phyloP scores from a whole-genome alignment of 1,139 yeast species.

The Yamadazyma dushanensis region DNA sequence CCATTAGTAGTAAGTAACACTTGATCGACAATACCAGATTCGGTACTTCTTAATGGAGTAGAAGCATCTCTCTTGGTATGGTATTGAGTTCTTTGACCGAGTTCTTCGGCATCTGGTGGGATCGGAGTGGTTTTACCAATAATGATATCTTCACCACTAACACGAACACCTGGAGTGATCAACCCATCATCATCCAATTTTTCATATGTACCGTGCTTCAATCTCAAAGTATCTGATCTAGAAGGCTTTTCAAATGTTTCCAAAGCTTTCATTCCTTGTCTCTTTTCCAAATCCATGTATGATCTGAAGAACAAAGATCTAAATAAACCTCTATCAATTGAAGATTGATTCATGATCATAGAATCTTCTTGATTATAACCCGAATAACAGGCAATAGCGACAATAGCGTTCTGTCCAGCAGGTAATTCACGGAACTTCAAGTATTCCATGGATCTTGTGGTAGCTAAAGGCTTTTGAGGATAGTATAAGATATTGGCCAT shows the following conservation, averaged over 20 bases:
- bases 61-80: slow-evolving; percentile 99
- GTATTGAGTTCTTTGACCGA: slow-evolving; percentile 97
- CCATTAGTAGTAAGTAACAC: slow-evolving; percentile 95
- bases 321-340: slow-evolving; percentile 95
- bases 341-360: slow-evolving; percentile 98
- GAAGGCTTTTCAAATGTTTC: slow-evolving; percentile 96
- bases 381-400: slow-evolving; percentile 95
- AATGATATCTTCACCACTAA: slow-evolving; percentile 96
- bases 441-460: slow-evolving; percentile 98
- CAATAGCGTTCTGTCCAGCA: slow-evolving; percentile 98
- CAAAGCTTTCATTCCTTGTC: slow-evolving; percentile 97
- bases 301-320: slow-evolving; percentile 95
- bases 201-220: slow-evolving; percentile 97
- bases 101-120: slow-evolving; percentile 96
- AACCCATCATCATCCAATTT: slow-evolving; percentile 97
- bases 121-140: slow-evolving; percentile 99
- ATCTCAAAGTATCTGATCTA: slow-evolving; percentile 87
- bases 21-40: slow-evolving; percentile 97
- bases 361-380: slow-evolving; percentile 99
- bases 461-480: slow-evolving; percentile 98
- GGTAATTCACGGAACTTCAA: slow-evolving; percentile 96
- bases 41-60: slow-evolving; percentile 94
- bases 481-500: slow-evolving; percentile 97
- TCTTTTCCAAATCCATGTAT: slow-evolving; percentile 97
- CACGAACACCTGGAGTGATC: slow-evolving; percentile 97